A percentile compares a stretch with the other conserved stretches of the same genome.
phyloP scores from a whole-genome alignment of 176 grass and related monocot genomes.

The Eleusine coracana region DNA sequence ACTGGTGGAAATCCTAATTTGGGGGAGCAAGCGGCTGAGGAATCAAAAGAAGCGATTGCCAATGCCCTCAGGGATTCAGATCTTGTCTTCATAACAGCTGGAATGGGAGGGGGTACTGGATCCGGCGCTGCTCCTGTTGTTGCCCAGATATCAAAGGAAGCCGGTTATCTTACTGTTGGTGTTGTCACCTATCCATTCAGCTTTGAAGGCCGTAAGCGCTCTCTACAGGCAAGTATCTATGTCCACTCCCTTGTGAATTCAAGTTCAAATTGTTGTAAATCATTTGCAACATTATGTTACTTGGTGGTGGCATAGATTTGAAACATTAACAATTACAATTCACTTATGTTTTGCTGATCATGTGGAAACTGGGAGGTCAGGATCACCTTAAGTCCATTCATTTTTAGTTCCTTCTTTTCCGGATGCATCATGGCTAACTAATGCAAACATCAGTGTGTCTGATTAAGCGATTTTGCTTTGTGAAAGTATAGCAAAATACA shows the following conservation, averaged over 20 bases:
- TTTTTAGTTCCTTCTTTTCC: background rate
- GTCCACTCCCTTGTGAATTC: background rate
- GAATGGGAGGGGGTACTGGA: slow-evolving; percentile 95
- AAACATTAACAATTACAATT: background rate
- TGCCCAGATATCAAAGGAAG: slow-evolving; percentile 95
- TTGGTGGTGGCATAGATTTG: background rate
- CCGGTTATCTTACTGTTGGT: slow-evolving; percentile 95
- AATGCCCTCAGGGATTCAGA: slow-evolving; percentile 80
- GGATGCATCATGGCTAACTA: too few relatives aligned
- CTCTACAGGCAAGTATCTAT: slow-evolving; percentile 72
- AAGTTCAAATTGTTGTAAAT: background rate
- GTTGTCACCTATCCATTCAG: slow-evolving; percentile 96
- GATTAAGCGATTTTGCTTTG: slow-evolving; percentile 15
- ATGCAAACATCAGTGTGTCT: background rate
- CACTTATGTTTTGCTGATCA: background rate
- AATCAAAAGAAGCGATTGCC: slow-evolving; percentile 90
- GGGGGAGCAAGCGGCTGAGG: slow-evolving; percentile 90
- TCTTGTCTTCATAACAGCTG: slow-evolving; percentile 93
- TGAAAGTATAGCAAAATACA: background rate
- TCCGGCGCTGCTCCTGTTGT: slow-evolving; percentile 98
- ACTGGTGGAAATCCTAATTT: slow-evolving; percentile 85
- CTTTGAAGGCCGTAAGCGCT: slow-evolving; percentile 95
- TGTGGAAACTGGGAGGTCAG: background rate
- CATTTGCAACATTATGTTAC: background rate
- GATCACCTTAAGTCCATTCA: background rate